Conservation (phyloP, 2,329 filamentous ascomycete genomes). For the Alternaria atra region DNA sequence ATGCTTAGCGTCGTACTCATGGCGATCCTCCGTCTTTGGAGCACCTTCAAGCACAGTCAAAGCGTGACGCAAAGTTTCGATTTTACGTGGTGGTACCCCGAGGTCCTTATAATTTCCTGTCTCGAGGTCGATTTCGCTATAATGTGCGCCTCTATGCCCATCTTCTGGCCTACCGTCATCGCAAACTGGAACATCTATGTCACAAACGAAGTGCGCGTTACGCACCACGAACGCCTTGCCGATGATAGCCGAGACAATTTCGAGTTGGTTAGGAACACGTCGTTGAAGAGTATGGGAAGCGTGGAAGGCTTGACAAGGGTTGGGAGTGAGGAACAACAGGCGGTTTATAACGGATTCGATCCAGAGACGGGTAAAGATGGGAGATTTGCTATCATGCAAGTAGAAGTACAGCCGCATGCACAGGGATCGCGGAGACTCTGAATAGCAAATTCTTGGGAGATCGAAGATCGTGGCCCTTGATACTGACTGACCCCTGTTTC, state of each 20-base stretch:
- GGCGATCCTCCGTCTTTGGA: constrained; percentile 42
- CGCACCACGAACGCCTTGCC: constrained; percentile 30
- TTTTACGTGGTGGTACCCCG: constrained; percentile 45
- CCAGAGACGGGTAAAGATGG: constrained; percentile 12
- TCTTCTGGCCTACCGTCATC: constrained; percentile 48
- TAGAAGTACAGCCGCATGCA: constrained; percentile 15
- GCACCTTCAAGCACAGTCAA: constrained; percentile 29
- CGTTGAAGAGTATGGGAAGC: constrained; percentile 33
- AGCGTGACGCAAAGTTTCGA: constrained; percentile 29
- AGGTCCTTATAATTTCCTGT: constrained; percentile 41
- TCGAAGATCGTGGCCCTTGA: not conserved
- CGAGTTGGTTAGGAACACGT: constrained; percentile 29
- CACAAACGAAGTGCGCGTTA: constrained; percentile 46
- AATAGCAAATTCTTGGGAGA: not conserved
- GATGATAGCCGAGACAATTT: constrained; percentile 19
- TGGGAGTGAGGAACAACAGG: constrained; percentile 12
- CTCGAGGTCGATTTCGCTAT: constrained; percentile 50
- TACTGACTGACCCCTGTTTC: not conserved
- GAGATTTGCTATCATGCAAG: constrained; percentile 8
- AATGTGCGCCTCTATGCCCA: constrained; percentile 49
- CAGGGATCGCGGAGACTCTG: constrained; percentile 5
- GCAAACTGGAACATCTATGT: constrained; percentile 46
- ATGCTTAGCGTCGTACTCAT: constrained; percentile 37
- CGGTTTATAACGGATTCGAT: constrained; percentile 23
- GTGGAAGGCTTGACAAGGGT: constrained; percentile 31